Percentiles rank a stretch among this genome's conserved stretches.
Conservation (phyloP, 2,329 filamentous ascomycete species). For the Cladosporium colombiae region DNA sequence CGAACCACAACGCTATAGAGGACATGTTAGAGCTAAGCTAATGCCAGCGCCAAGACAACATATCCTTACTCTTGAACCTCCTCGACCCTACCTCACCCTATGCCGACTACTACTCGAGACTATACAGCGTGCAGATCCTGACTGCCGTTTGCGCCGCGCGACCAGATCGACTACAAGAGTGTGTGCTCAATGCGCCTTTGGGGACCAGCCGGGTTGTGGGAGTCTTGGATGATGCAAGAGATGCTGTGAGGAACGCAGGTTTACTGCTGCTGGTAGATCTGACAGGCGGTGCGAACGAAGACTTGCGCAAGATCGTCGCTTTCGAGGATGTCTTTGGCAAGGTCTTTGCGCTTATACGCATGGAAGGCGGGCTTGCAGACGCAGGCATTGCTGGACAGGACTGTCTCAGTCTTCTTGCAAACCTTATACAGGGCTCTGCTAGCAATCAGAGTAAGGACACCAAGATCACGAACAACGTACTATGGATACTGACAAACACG, state of each 20-base stretch:
- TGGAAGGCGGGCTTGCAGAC: constrained; percentile 77
- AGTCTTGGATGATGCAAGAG: constrained; percentile 79
- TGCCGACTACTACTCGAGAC: constrained; percentile 59
- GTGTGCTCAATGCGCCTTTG: constrained; percentile 82
- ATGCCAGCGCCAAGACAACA: constrained; percentile 85
- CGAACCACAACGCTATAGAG: constrained; percentile 27
- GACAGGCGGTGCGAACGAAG: constrained; percentile 74
- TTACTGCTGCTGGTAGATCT: constrained; percentile 84
- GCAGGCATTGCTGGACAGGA: constrained; percentile 90
- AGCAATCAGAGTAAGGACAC: constrained; percentile 73
- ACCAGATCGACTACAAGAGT: constrained; percentile 91
- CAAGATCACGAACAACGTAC: neutral
- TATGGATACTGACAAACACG: neutral
- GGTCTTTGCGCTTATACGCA: constrained; percentile 76
- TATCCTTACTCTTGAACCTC: constrained; percentile 84
- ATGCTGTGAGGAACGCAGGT: constrained; percentile 83
- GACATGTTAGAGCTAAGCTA: constrained; percentile 48
- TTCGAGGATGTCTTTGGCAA: constrained; percentile 93
- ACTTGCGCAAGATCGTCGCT: constrained; percentile 92
- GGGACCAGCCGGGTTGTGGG: constrained; percentile 85
- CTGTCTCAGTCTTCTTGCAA: constrained; percentile 85
- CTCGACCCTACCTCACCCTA: constrained; percentile 87
- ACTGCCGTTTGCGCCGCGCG: constrained; percentile 81
- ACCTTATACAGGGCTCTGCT: constrained; percentile 80
- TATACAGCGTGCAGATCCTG: constrained; percentile 89